Evolutionary conservation across 768 basidiomycete genomes (phyloP).

Genomic region (Russula sp.): DNA sequence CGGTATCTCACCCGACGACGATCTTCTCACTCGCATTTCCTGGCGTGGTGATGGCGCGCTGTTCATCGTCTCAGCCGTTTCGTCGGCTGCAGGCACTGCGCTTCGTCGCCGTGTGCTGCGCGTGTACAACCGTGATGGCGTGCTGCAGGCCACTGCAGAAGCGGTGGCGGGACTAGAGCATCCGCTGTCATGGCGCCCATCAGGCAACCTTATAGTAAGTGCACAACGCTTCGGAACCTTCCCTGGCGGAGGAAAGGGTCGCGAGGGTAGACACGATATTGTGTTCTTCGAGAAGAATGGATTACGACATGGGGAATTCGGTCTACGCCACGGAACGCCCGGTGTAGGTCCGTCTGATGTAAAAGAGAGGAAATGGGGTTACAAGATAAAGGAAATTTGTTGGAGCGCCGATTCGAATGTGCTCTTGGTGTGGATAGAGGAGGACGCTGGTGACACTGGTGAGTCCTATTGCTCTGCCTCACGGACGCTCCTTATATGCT

Average conservation of each 20-base stretch:
- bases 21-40: constrained; percentile 61
- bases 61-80: constrained; percentile 62
- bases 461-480: constrained; percentile 26
- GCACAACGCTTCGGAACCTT: constrained; percentile 72
- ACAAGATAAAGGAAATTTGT: constrained; percentile 62
- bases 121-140: constrained; percentile 67
- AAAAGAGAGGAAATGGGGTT: constrained; percentile 47
- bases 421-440: constrained; percentile 78
- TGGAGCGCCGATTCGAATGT: constrained; percentile 91
- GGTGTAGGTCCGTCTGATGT: constrained; percentile 23
- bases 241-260: constrained; percentile 59
- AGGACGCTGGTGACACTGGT: constrained; percentile 64
- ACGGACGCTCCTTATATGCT: not conserved
- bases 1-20: constrained; percentile 63
- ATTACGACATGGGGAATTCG: constrained; percentile 84
- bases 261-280: constrained; percentile 68
- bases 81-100: constrained; percentile 23
- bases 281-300: constrained; percentile 97
- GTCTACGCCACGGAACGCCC: constrained; percentile 37
- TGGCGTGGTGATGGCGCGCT: constrained; percentile 93
- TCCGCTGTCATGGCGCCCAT: constrained; percentile 75
- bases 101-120: constrained; percentile 52
- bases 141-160: constrained; percentile 80
- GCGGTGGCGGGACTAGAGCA: constrained; percentile 78
- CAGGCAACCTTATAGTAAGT: constrained; percentile 75